A percentile compares a stretch with the other conserved stretches of the same genome.
Conservation (phyloP, 148 eudicot species). For the Selenicereus undatus region DNA sequence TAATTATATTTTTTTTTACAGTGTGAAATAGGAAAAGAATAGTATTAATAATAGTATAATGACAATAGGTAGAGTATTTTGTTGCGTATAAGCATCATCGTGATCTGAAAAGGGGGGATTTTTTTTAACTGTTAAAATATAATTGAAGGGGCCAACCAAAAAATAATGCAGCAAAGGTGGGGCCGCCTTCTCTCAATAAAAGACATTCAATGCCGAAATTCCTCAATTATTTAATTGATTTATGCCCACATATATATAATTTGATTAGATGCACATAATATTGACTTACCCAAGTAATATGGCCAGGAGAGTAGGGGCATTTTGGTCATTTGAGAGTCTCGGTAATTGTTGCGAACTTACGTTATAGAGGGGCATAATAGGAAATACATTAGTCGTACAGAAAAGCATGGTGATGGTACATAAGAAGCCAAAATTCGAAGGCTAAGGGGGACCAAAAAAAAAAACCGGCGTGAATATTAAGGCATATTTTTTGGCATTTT, state of each 20-base stretch:
- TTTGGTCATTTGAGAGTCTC: conserved; percentile 7
- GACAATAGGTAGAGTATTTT: too few relatives aligned
- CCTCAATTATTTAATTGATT: background rate
- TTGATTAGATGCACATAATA: conserved; percentile 16
- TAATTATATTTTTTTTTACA: background rate
- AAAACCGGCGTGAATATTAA: background rate
- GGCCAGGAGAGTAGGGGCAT: conserved; percentile 8
- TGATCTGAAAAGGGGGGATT: too few relatives aligned
- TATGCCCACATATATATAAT: conserved; percentile 7
- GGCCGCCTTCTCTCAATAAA: conserved; percentile 22
- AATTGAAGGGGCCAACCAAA: conserved; percentile 25
- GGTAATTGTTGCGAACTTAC: background rate
- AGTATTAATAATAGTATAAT: background rate
- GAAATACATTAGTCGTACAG: background rate
- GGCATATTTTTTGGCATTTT: background rate
- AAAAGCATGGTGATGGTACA: background rate
- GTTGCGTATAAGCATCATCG: too few relatives aligned
- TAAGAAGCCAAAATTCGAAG: background rate
- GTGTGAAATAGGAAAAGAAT: background rate
- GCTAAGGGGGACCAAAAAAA: background rate
- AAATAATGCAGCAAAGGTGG: conserved; percentile 27
- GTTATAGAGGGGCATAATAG: background rate
- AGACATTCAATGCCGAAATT: conserved; percentile 20
- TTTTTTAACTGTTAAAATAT: background rate
- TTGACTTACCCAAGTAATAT: background rate